Conservation (phyloP, 2,329 filamentous ascomycete species). For the Fusarium sp. region DNA sequence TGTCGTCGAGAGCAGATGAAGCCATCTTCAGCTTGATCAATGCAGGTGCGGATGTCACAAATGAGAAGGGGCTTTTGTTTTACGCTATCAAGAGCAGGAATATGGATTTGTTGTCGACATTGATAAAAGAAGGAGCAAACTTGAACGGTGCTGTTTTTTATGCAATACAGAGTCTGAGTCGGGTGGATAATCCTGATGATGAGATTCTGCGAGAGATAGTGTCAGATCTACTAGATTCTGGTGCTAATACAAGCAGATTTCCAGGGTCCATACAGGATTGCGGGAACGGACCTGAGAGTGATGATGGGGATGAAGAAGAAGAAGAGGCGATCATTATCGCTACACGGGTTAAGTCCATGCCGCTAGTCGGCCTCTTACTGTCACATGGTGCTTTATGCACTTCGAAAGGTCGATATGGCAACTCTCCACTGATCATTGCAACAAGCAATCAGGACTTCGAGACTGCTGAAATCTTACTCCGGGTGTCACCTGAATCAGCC, state of each 20-base stretch:
- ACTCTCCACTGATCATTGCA: neutral
- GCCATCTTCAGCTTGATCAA: accelerated
- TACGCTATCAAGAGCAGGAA: neutral
- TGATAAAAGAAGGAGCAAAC: neutral
- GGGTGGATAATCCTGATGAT: accelerated
- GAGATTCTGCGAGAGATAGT: neutral
- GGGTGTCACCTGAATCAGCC: neutral
- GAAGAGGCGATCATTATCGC: neutral
- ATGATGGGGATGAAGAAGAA: neutral
- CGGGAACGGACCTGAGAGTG: neutral
- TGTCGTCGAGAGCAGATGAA: accelerated
- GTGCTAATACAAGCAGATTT: neutral
- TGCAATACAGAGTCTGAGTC: neutral
- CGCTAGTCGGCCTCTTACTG: accelerated
- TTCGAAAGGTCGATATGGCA: neutral
- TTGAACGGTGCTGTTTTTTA: neutral
- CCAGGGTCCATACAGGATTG: accelerated
- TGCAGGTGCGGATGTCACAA: neutral
- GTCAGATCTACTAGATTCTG: neutral
- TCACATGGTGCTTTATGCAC: neutral
- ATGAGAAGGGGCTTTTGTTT: neutral
- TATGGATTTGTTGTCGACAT: accelerated
- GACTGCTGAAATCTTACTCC: neutral
- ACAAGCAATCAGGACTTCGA: neutral
- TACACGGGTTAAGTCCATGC: accelerated